These are phyloP conservation scores for Xylaria sp. DNA, from an alignment of 2,329 filamentous ascomycete species.

Conservation along the genomic window DNA sequence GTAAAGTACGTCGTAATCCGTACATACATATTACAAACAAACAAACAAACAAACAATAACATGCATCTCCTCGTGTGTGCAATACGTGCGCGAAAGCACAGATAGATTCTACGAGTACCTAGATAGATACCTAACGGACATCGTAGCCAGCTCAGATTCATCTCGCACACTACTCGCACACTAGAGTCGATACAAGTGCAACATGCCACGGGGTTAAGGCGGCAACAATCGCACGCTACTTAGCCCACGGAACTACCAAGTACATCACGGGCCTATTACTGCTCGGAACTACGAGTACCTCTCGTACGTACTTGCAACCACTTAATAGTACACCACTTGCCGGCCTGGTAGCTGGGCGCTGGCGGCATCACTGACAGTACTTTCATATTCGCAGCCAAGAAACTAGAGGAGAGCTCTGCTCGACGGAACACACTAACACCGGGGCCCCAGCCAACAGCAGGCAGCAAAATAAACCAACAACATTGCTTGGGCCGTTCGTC, in stretches of 20 bases:
- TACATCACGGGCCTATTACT: neutral
- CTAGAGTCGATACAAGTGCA: neutral
- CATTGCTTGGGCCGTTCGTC: neutral
- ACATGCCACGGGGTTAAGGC: constrained; percentile 11
- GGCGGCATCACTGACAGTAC: neutral
- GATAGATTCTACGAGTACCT: too few relatives aligned
- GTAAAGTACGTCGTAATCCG: too few relatives aligned
- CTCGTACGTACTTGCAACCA: too few relatives aligned
- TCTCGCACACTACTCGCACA: too few relatives aligned
- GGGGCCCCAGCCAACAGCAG: neutral
- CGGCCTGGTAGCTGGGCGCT: neutral
- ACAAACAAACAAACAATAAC: too few relatives aligned
- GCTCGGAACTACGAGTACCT: neutral
- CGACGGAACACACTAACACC: neutral
- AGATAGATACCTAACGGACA: too few relatives aligned
- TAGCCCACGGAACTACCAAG: too few relatives aligned
- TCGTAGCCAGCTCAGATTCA: neutral
- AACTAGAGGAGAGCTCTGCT: neutral
- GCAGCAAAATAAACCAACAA: neutral
- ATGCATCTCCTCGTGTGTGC: too few relatives aligned
- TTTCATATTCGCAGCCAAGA: neutral
- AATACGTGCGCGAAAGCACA: too few relatives aligned
- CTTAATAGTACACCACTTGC: neutral
- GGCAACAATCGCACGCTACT: constrained; percentile 2
- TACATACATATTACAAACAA: too few relatives aligned